Evolutionary conservation across 2,329 filamentous ascomycete species (phyloP), one percentile per base, ranked within the genome.

Genomic region (Claviceps spartinae): DNA sequence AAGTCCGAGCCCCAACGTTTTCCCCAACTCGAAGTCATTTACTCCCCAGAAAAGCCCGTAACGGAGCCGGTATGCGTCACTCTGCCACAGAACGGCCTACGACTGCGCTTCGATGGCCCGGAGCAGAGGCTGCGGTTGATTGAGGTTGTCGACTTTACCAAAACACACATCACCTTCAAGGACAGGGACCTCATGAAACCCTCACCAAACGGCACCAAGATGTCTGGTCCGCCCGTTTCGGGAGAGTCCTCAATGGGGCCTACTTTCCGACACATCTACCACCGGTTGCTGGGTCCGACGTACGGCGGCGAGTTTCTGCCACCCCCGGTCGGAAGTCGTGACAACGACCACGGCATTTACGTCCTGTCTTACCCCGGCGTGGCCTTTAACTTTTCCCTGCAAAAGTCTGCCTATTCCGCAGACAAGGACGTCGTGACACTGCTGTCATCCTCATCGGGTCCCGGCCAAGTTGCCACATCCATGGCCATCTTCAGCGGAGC

Each of bases 301-400:
- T 97, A 95, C 65, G 86, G 86, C 1, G 93, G 93, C 56, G 93
- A 98, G 72, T 98, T 91, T 62, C 77, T 95, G 40, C 77, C 84
- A 8, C 81, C 87, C 1, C 62, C 72, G 1, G 73, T 72, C 3
- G 69, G 74, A 38, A 51, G 36, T 36, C 70, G 73, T 43, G 73
- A 75, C 11, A 72, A 74, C 16, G 73, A 75, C 13, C 72, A 74
- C 16, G 90, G 90, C 16, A 85, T 81, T 22, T 98, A 97, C 63
- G 82, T 95, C 37, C 73, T 98, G 37, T 97, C 91, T 1, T 98
- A 96, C 68, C 90, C 91, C 1, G 93, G 93, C 0, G 82, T 98
- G 34, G 88, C 91, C 0, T 96, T 97, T 65, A 90, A 86, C 40
- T 98, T 98, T 58, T 82, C 88, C 0, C 73, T 97, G 34, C 77